Base-by-base conservation (phyloP, 345 rosid species). In the Anastatica hierochuntica region DNA sequence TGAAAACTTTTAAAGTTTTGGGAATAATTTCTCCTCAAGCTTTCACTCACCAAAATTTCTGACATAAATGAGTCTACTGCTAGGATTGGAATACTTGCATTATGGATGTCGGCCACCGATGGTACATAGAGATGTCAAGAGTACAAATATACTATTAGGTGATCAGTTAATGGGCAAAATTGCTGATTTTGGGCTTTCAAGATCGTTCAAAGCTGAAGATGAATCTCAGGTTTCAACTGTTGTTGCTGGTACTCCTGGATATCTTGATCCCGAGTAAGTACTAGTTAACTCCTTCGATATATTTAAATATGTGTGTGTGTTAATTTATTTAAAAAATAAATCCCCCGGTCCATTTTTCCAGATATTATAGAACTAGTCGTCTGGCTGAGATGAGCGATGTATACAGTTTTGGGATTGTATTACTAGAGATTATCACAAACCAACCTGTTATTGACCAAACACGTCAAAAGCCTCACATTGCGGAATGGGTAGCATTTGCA, bases 1-100 rank as follows among this genome's bases (percentile, higher is more conserved):
- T n/a, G n/a, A n/a, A n/a, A n/a, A n/a, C n/a, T n/a, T n/a, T n/a
- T n/a, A n/a, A n/a, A n/a, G n/a, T n/a, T n/a, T 23, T 23, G 27
- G 27, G 27, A 23, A 23, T 3, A 23, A 23, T 23, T 3, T 23
- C 27, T 7, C 27, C 3, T 44, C 17, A 12, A 15, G 10, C 4
- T 34, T 34, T 11, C 38, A 1, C 14, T 34, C 38, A 11, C 38
- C 12, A 12, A 6, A 2, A 11, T 3, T 11, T 34, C 38, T 11
- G 38, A 4, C 7, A 14, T 15, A 29, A 47, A 24, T 6, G 24
- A 16, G 8, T 10, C 27, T 17, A 10, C 3, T 49, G 10, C 8
- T n/a, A 59, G 64, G 64, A n/a, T 27, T 58, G 44, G 64, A 58
- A 16, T 58, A 58, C 5, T 48, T 58, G 7, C 64, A 58, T 27